Conservation (phyloP, 495 filamentous ascomycete genomes). For the Parathielavia appendiculata region DNA sequence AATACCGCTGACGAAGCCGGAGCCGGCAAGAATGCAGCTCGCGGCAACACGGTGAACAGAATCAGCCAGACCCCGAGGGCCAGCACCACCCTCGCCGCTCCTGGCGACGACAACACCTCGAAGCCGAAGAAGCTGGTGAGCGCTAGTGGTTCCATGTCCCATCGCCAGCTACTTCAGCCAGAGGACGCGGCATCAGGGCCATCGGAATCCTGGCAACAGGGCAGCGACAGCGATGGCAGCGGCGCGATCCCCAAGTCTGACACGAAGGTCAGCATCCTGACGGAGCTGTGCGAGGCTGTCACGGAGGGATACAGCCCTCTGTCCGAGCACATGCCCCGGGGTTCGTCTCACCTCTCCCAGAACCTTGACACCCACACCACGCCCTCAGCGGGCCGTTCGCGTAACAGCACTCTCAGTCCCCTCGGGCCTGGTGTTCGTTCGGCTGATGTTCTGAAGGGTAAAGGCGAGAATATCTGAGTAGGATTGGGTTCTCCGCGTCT, state of each 20-base stretch:
- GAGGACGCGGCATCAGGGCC: background rate
- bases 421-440: background rate
- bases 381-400: background rate
- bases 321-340: background rate
- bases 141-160: conserved; percentile 9
- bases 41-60: background rate
- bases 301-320: conserved; percentile 27
- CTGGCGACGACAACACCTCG: conserved; percentile 7
- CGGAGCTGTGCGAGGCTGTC: conserved; percentile 27
- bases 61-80: background rate
- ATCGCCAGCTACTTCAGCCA: conserved; percentile 12
- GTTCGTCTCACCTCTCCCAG: background rate
- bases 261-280: conserved; percentile 26
- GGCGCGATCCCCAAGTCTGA: conserved; percentile 10
- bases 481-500: background rate
- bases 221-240: background rate
- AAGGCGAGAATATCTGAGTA: background rate
- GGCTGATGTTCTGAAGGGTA: background rate
- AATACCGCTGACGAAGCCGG: background rate
- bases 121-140: background rate
- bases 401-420: background rate
- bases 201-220: background rate
- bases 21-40: background rate
- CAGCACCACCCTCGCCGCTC: background rate
- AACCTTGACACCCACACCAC: background rate